Evolutionary conservation across 139 green algal species (phyloP).

Genomic region (Coelastrella sp.): DNA sequence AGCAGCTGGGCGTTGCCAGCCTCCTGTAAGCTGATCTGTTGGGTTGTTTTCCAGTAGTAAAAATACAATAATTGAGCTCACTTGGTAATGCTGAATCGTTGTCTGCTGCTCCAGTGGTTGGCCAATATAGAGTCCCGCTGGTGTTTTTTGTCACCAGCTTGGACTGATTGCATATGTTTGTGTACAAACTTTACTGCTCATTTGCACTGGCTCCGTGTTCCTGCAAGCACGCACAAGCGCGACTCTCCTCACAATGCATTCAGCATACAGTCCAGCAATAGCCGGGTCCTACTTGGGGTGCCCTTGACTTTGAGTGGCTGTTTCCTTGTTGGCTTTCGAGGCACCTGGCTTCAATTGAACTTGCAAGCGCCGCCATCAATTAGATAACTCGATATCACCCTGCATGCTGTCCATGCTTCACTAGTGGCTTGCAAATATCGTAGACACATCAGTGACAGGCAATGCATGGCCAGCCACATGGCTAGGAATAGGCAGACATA

Average conservation of each 20-base stretch:
- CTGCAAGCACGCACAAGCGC: slow-evolving; percentile 11
- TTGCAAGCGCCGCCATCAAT: neutral
- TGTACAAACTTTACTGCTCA: slow-evolving; percentile 52
- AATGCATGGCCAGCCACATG: too few species aligned
- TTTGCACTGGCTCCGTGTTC: slow-evolving; percentile 47
- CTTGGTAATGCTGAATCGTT: slow-evolving; percentile 21
- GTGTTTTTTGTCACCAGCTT: slow-evolving; percentile 50
- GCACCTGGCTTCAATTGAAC: neutral
- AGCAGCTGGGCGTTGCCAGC: too few species aligned
- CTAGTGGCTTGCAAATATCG: too few species aligned
- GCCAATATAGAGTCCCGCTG: slow-evolving; percentile 49
- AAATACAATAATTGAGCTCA: too few species aligned
- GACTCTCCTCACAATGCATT: neutral
- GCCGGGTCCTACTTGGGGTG: too few species aligned
- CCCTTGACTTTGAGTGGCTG: too few species aligned
- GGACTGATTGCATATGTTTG: slow-evolving; percentile 54
- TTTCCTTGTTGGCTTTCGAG: too few species aligned
- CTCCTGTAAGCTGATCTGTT: too few species aligned
- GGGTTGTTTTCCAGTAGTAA: too few species aligned
- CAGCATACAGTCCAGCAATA: too few species aligned
- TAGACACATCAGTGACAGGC: too few species aligned
- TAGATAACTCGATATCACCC: neutral
- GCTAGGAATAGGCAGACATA: too few species aligned
- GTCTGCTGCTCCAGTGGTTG: slow-evolving; percentile 35
- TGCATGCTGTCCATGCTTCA: neutral